These are phyloP conservation scores for Nitzschia palea DNA, from an alignment of 108 stramenopile species.

Conservation along the genomic window DNA sequence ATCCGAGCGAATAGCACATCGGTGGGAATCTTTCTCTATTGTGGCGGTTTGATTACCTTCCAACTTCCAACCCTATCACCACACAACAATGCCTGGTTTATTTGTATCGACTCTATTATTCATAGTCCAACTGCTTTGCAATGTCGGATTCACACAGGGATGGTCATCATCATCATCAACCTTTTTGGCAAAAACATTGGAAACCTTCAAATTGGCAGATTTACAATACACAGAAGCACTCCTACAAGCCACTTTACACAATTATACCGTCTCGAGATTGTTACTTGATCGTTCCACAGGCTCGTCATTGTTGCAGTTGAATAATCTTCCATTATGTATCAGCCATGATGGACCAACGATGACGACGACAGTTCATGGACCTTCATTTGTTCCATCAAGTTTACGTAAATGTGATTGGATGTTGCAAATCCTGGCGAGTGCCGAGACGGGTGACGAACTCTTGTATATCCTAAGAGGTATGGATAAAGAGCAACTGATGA, in stretches of 20 bases:
- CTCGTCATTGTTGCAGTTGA: conserved; percentile 35
- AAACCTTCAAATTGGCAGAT: conserved; percentile 73
- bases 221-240: conserved; percentile 55
- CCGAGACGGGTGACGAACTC: conserved; percentile 25
- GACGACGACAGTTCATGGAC: background rate
- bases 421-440: conserved; percentile 39
- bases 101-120: too few species aligned
- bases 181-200: conserved; percentile 55
- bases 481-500: background rate
- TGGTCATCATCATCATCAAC: background rate
- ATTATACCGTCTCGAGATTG: conserved; percentile 32
- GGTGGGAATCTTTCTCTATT: too few species aligned
- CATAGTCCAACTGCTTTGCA: background rate
- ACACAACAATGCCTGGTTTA: too few species aligned
- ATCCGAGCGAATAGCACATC: too few species aligned
- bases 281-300: conserved; percentile 45
- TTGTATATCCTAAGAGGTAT: conserved; percentile 30
- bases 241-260: conserved; percentile 23
- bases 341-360: background rate
- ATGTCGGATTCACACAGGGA: background rate
- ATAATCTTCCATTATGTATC: conserved; percentile 23
- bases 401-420: conserved; percentile 50
- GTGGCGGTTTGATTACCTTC: too few species aligned
- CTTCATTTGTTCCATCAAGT: conserved; percentile 29
- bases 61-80: too few species aligned